These are phyloP conservation scores for Suhomyces taliae DNA, from an alignment of 1,139 yeast species.

Conservation along the genomic window DNA sequence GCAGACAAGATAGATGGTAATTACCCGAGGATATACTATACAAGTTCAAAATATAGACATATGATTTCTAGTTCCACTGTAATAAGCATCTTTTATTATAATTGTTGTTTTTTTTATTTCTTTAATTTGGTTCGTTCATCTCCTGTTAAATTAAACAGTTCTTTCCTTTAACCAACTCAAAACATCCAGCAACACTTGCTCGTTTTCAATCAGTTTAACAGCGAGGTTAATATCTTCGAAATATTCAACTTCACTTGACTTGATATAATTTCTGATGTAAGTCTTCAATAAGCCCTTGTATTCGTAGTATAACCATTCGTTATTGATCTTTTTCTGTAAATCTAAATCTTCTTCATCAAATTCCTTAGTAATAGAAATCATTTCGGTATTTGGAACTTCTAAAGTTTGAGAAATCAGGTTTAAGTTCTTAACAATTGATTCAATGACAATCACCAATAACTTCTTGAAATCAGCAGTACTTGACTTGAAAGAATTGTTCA, in stretches of 20 bases:
- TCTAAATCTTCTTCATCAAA: slow-evolving; percentile 27
- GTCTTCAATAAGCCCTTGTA: slow-evolving; percentile 45
- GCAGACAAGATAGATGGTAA: too few species aligned
- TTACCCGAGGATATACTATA: too few species aligned
- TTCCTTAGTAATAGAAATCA: slow-evolving; percentile 27
- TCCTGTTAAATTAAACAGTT: not conserved
- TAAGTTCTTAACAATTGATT: slow-evolving; percentile 37
- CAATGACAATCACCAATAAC: slow-evolving; percentile 35
- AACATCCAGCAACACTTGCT: slow-evolving; percentile 28
- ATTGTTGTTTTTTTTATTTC: not conserved
- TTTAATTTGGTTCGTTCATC: not conserved
- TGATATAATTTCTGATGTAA: slow-evolving; percentile 35
- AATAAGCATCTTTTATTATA: not conserved
- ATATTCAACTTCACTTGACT: slow-evolving; percentile 18
- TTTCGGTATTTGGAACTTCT: slow-evolving; percentile 22
- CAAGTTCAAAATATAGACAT: too few species aligned
- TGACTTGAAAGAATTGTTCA: slow-evolving; percentile 19
- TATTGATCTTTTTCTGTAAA: slow-evolving; percentile 29
- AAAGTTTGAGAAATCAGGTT: slow-evolving; percentile 29
- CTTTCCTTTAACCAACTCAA: slow-evolving; percentile 32
- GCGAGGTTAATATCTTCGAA: slow-evolving; percentile 23
- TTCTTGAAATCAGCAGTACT: slow-evolving; percentile 19
- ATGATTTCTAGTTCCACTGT: too few species aligned
- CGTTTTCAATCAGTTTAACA: slow-evolving; percentile 26
- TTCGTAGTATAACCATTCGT: slow-evolving; percentile 46